These are phyloP conservation scores for Pichia exigua DNA, from an alignment of 805 yeast species.

Conservation along the genomic window DNA sequence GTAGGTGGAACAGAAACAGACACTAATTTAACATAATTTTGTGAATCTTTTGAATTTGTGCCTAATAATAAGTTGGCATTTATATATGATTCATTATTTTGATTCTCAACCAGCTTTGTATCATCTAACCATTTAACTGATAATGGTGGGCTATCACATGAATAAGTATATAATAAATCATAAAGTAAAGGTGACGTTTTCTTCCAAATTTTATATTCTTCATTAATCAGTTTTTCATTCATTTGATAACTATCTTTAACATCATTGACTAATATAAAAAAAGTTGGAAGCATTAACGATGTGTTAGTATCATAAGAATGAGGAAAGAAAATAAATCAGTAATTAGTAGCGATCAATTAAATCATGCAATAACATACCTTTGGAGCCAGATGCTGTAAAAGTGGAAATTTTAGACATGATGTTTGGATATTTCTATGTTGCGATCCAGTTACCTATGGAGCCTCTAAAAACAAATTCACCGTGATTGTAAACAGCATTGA, in stretches of 20 bases:
- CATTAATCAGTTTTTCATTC: slow-evolving; percentile 58
- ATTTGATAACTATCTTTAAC: slow-evolving; percentile 37
- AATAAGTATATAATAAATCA: slow-evolving; percentile 62
- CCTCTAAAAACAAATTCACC: too few relatives aligned
- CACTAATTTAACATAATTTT: slow-evolving; percentile 39
- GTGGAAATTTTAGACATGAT: too few relatives aligned
- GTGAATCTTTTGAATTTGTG: slow-evolving; percentile 35
- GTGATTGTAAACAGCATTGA: too few relatives aligned
- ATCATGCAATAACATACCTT: too few relatives aligned
- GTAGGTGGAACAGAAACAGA: slow-evolving; percentile 43
- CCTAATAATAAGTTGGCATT: slow-evolving; percentile 36
- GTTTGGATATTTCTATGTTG: too few relatives aligned
- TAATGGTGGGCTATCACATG: slow-evolving; percentile 63
- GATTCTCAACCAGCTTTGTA: slow-evolving; percentile 8
- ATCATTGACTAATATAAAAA: slow-evolving; percentile 14
- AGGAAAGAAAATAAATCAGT: too few relatives aligned
- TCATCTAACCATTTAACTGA: slow-evolving; percentile 64
- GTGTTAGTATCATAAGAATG: too few relatives aligned
- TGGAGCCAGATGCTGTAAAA: too few relatives aligned
- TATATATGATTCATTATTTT: slow-evolving; percentile 7
- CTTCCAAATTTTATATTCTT: slow-evolving; percentile 79
- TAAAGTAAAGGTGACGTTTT: slow-evolving; percentile 74
- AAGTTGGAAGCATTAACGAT: not conserved
- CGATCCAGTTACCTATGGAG: too few relatives aligned
- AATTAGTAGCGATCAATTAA: too few relatives aligned